Percentiles rank a stretch among this genome's conserved stretches.
These are phyloP conservation scores for Entomortierella beljakovae DNA, from an alignment of 192 early-diverging fungal species.

Conservation along the genomic window DNA sequence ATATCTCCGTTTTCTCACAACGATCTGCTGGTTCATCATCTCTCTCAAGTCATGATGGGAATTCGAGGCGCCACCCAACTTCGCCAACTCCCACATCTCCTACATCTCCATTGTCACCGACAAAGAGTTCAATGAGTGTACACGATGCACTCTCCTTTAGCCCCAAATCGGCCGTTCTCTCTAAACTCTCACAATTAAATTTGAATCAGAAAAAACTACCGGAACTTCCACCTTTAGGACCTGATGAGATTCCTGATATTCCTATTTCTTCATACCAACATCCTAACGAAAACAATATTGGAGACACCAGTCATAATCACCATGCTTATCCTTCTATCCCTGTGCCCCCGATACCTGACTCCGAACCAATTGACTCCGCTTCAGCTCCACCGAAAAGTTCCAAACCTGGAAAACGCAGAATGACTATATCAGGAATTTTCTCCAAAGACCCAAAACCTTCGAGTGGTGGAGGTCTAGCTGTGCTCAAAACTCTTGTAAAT, in stretches of 20 bases:
- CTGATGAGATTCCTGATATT: constrained; percentile 20
- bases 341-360: not conserved
- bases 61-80: not conserved
- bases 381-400: not conserved
- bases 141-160: constrained; percentile 5
- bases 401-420: constrained; percentile 1
- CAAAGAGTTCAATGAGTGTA: constrained; percentile 19
- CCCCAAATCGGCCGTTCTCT: constrained; percentile 10
- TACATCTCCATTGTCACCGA: too few species aligned
- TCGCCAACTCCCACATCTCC: constrained; percentile 10
- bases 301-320: not conserved
- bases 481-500: constrained; percentile 22
- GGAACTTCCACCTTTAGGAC: not conserved
- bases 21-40: constrained; percentile 9
- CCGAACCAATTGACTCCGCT: not conserved
- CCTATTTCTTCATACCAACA: constrained; percentile 1
- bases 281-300: not conserved
- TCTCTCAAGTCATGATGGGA: not conserved
- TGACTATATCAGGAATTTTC: constrained; percentile 24
- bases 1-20: constrained; percentile 12
- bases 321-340: not conserved
- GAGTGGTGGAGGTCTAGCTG: not conserved
- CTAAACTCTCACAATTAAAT: constrained; percentile 13
- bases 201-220: constrained; percentile 23
- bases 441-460: constrained; percentile 34